Evolutionary conservation across 257 asterid species (phyloP).

Genomic region (Solanum corneliomulleri): DNA sequence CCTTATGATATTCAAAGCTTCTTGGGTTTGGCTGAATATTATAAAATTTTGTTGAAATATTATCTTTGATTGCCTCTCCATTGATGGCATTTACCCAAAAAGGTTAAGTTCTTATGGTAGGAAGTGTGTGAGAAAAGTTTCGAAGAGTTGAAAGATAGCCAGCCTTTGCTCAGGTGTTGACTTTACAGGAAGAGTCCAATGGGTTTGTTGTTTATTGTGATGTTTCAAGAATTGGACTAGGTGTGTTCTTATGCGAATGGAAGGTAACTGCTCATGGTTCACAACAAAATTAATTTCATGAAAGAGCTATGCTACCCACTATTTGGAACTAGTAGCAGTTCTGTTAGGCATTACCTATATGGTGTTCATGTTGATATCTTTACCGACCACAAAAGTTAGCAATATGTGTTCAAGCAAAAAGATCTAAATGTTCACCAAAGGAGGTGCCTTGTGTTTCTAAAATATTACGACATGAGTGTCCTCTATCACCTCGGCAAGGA

Average conservation of each 20-base stretch:
- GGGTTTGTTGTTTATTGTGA: background rate
- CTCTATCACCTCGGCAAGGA: background rate
- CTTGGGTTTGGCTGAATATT: background rate
- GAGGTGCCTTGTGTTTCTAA: background rate
- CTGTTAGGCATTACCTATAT: background rate
- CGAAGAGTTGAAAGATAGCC: background rate
- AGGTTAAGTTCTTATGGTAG: background rate
- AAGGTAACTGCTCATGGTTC: background rate
- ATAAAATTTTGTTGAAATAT: too few relatives aligned
- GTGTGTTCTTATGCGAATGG: background rate
- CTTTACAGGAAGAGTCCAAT: background rate
- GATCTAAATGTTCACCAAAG: background rate
- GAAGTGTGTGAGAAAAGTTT: background rate
- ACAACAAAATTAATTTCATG: background rate
- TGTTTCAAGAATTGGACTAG: background rate
- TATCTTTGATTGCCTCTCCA: background rate
- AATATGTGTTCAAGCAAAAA: background rate
- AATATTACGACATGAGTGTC: background rate
- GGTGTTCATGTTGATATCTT: background rate
- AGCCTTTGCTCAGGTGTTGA: background rate
- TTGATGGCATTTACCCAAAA: background rate
- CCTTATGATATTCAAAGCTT: background rate
- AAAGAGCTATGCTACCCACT: background rate
- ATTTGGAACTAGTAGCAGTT: background rate
- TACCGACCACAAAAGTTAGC: background rate